phyloP scores from a whole-genome alignment of 805 yeast genomes.

The Ogataea saltuana region DNA sequence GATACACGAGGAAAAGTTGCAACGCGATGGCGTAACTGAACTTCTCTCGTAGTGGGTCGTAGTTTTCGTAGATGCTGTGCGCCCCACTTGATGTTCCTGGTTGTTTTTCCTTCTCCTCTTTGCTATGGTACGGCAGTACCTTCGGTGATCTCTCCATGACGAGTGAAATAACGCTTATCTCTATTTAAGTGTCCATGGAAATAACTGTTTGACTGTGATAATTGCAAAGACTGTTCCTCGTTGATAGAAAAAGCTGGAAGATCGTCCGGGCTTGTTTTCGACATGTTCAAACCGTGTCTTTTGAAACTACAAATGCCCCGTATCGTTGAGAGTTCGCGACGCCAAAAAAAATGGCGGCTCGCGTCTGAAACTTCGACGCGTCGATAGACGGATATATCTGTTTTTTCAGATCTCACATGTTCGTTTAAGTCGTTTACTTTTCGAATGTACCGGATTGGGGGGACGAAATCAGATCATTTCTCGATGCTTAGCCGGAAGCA shows the following conservation, averaged over 20 bases:
- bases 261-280: too few relatives aligned
- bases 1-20: conserved; percentile 26
- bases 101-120: conserved; percentile 17
- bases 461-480: conserved; percentile 22
- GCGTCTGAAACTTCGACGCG: not conserved
- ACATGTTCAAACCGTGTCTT: not conserved
- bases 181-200: too few relatives aligned
- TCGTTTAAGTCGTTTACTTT: conserved; percentile 10
- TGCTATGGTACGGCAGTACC: conserved; percentile 20
- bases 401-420: conserved; percentile 4
- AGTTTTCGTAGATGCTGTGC: conserved; percentile 14
- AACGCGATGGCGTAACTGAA: conserved; percentile 28
- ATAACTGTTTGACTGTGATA: too few relatives aligned
- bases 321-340: not conserved
- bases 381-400: not conserved
- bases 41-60: conserved; percentile 25
- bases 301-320: not conserved
- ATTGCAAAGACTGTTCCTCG: too few relatives aligned
- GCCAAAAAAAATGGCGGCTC: conserved; percentile 1
- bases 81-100: conserved; percentile 2
- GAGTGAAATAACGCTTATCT: too few relatives aligned
- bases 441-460: too few relatives aligned
- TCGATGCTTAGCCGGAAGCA: not conserved
- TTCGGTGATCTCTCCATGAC: conserved; percentile 8
- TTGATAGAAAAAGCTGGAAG: too few relatives aligned